Conservation (phyloP, 371 early-diverging fungal genomes). For the Actinomucor elegans region DNA sequence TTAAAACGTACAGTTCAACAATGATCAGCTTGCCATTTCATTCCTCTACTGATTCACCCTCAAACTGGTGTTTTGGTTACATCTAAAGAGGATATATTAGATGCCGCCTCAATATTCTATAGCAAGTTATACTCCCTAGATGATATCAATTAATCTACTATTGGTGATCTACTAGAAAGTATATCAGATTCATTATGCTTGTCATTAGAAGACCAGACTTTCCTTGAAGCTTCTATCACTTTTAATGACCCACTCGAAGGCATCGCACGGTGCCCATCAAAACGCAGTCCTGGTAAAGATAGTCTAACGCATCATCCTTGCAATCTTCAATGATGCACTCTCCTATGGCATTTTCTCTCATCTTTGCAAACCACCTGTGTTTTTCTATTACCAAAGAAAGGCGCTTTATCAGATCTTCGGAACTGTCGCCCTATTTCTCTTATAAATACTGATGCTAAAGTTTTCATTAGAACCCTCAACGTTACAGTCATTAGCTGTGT, state of each 20-base stretch:
- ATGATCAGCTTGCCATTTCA: not conserved
- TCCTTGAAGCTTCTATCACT: not conserved
- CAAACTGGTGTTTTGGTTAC: not conserved
- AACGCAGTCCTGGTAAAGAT: conserved; percentile 22
- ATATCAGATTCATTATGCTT: not conserved
- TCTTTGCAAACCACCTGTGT: conserved; percentile 18
- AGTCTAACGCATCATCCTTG: conserved; percentile 16
- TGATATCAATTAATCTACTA: not conserved
- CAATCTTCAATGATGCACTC: conserved; percentile 7
- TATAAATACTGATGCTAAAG: conserved; percentile 29
- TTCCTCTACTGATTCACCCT: not conserved
- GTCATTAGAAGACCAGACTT: not conserved
- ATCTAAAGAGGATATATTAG: not conserved
- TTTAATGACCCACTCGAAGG: not conserved
- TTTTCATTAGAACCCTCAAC: conserved; percentile 21
- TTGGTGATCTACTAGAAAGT: not conserved
- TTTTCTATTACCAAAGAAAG: conserved; percentile 24
- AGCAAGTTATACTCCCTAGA: conserved; percentile 1
- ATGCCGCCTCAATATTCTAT: conserved; percentile 10
- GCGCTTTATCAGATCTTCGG: conserved; percentile 4
- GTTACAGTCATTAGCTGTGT: not conserved
- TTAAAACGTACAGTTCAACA: not conserved
- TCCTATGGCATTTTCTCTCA: not conserved
- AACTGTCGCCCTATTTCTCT: conserved; percentile 32
- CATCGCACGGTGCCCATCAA: not conserved